Evolutionary conservation across 352 stramenopile genomes (phyloP).

Genomic region (Phytophthora sojae): DNA sequence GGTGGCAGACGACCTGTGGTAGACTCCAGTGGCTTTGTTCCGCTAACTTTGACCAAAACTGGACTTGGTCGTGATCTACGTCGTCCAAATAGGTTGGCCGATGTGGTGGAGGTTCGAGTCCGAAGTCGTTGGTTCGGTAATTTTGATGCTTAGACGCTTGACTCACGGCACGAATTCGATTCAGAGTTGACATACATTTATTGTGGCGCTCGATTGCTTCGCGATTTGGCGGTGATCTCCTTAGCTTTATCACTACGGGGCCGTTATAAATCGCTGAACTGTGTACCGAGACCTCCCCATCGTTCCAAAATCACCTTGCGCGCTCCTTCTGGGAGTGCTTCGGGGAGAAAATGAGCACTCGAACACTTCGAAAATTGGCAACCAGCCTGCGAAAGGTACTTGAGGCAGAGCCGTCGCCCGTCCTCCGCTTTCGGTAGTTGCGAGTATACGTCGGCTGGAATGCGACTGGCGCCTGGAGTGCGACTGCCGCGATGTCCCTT

Average conservation of each 20-base stretch:
- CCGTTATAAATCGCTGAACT: conserved; percentile 15
- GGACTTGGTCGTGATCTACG: background rate
- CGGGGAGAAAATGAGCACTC: conserved; percentile 13
- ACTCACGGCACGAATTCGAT: conserved; percentile 4
- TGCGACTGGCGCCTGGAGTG: background rate
- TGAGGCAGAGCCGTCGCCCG: conserved; percentile 10
- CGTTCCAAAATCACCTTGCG: background rate
- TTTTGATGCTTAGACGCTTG: conserved; percentile 6
- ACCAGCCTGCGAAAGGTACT: conserved; percentile 4
- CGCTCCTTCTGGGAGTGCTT: conserved; percentile 1
- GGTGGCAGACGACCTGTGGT: background rate
- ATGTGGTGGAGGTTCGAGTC: background rate
- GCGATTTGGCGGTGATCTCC: background rate
- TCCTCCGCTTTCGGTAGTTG: background rate
- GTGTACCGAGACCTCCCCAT: conserved; percentile 1
- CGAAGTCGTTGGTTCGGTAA: background rate
- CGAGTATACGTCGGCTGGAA: background rate
- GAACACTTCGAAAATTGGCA: conserved; percentile 15
- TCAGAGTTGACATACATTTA: conserved; percentile 12
- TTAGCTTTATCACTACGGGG: background rate
- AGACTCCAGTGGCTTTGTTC: background rate
- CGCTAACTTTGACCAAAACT: conserved; percentile 3
- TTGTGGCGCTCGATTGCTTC: background rate
- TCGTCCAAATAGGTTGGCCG: background rate
- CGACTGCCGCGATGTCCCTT: background rate